Evolutionary conservation across 2,329 filamentous ascomycete species (phyloP).

Genomic region (Aspergillus calidoustus): DNA sequence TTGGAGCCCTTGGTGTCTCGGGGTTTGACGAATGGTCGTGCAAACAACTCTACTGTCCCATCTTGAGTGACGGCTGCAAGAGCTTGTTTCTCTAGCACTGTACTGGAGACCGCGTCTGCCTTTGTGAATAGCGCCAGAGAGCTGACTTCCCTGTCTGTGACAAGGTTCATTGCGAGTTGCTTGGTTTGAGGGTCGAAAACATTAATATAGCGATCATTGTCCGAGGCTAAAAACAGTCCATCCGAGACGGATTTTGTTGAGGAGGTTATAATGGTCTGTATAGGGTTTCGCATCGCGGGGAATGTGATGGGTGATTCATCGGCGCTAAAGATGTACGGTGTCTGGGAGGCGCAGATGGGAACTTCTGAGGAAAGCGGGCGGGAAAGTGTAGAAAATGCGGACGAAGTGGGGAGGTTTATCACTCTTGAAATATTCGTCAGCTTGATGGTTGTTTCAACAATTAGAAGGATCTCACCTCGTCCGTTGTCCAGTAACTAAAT

Average conservation of each 20-base stretch:
- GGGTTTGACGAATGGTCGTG: slow-evolving; percentile 50
- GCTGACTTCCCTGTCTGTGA: slow-evolving; percentile 53
- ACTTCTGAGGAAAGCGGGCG: slow-evolving; percentile 46
- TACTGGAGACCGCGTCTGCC: slow-evolving; percentile 22
- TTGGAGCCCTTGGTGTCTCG: slow-evolving; percentile 36
- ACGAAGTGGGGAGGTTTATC: slow-evolving; percentile 49
- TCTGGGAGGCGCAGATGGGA: slow-evolving; percentile 56
- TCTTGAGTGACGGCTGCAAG: slow-evolving; percentile 54
- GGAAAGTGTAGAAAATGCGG: slow-evolving; percentile 45
- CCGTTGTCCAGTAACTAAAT: slow-evolving; percentile 49
- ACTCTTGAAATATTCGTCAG: slow-evolving; percentile 39
- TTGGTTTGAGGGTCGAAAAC: slow-evolving; percentile 51
- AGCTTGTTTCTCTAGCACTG: slow-evolving; percentile 43
- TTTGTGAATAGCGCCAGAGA: slow-evolving; percentile 42
- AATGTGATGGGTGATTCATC: slow-evolving; percentile 48
- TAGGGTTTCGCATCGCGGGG: slow-evolving; percentile 54
- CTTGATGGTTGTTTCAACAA: slow-evolving; percentile 20
- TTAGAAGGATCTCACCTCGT: slow-evolving; percentile 43
- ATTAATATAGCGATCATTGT: slow-evolving; percentile 56
- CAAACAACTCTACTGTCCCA: slow-evolving; percentile 56
- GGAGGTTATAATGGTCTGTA: slow-evolving; percentile 53
- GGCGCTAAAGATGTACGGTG: slow-evolving; percentile 51
- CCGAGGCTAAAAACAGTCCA: slow-evolving; percentile 53
- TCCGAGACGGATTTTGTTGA: slow-evolving; percentile 38
- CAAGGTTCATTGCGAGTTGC: slow-evolving; percentile 53